These are phyloP conservation scores for Cudoniella acicularis DNA, from an alignment of 495 filamentous ascomycete genomes.

Conservation along the genomic window DNA sequence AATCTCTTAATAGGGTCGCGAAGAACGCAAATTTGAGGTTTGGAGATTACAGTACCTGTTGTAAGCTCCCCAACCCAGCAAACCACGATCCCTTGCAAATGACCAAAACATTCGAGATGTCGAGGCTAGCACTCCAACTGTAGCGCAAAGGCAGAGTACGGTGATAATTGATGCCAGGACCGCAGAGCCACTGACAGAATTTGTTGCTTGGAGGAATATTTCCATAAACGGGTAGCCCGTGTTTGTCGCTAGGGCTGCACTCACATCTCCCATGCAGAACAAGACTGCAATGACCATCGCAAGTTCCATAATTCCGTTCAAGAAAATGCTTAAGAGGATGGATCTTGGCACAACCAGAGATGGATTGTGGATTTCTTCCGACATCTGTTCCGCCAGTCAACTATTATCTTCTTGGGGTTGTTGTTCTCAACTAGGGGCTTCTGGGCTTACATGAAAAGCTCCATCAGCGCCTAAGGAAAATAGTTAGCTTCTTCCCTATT, in stretches of 20 bases:
- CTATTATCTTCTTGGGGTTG: not conserved
- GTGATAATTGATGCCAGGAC: constrained; percentile 9
- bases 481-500: too few relatives aligned
- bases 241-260: constrained; percentile 24
- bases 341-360: constrained; percentile 7
- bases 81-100: not conserved
- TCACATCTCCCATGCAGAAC: not conserved
- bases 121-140: not conserved
- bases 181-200: constrained; percentile 27
- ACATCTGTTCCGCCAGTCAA: not conserved
- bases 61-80: not conserved
- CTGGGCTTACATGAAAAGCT: not conserved
- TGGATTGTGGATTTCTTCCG: constrained; percentile 5
- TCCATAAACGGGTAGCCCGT: constrained; percentile 42
- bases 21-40: not conserved
- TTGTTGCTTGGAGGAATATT: constrained; percentile 30
- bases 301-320: not conserved
- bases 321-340: not conserved
- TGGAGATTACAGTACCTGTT: not conserved
- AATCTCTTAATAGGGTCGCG: not conserved
- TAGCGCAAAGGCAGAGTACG: not conserved
- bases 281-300: not conserved
- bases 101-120: not conserved
- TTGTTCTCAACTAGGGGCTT: too few relatives aligned
- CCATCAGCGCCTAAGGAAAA: not conserved